Percentiles rank a stretch among this genome's conserved stretches.
Evolutionary conservation across 2,329 filamentous ascomycete species (phyloP).

Genomic region (Bipolaris zeicola): DNA sequence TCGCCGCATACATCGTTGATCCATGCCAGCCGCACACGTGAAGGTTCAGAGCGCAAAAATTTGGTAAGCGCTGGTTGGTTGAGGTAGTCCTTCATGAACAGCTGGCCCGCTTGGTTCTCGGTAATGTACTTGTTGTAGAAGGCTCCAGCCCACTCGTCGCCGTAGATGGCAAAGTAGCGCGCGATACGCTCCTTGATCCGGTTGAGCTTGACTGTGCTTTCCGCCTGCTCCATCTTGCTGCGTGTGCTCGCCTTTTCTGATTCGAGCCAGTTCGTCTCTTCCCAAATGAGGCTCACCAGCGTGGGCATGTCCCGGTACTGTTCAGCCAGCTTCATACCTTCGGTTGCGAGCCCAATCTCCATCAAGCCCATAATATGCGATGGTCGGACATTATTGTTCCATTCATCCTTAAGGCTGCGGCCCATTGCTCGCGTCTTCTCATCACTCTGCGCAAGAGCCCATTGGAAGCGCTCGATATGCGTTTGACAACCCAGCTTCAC

Average conservation of each 20-base stretch:
- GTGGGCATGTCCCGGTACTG: constrained; percentile 67
- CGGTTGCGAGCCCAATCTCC: constrained; percentile 59
- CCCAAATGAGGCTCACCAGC: constrained; percentile 60
- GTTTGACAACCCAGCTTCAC: constrained; percentile 64
- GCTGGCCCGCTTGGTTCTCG: constrained; percentile 47
- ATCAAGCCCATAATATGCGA: constrained; percentile 51
- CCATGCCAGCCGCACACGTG: constrained; percentile 83
- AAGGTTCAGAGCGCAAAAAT: constrained; percentile 74
- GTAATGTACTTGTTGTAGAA: constrained; percentile 80
- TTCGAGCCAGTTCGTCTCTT: constrained; percentile 51
- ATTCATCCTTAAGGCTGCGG: constrained; percentile 53
- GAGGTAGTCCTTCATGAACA: constrained; percentile 71
- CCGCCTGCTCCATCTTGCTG: constrained; percentile 45
- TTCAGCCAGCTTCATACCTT: constrained; percentile 67
- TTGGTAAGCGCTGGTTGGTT: constrained; percentile 75
- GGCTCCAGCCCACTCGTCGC: constrained; percentile 71
- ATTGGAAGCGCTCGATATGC: constrained; percentile 64
- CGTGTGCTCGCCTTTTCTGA: constrained; percentile 34
- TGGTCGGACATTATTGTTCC: constrained; percentile 48
- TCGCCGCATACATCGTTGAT: constrained; percentile 88
- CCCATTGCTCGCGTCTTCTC: constrained; percentile 57
- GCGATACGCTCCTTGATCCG: constrained; percentile 52
- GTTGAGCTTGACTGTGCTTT: constrained; percentile 49
- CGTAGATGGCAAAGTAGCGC: constrained; percentile 67
- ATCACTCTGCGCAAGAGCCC: constrained; percentile 60